These are phyloP conservation scores for Oryza nivara DNA, from an alignment of 176 grass and related monocot genomes.

Conservation along the genomic window DNA sequence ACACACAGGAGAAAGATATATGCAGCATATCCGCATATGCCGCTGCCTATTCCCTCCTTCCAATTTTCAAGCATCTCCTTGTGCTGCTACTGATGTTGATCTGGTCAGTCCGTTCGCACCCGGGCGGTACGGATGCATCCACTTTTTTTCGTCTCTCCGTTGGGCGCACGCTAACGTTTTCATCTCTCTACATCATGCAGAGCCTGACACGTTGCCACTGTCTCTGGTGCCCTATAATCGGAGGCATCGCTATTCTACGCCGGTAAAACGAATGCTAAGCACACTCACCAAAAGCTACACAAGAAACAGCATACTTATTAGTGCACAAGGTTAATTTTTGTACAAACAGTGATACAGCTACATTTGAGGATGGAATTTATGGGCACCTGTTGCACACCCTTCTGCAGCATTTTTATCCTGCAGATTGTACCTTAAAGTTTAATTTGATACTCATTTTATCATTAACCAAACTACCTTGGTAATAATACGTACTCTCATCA, in stretches of 20 bases:
- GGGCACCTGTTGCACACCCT: no score
- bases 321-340: not conserved
- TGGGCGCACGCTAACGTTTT: slow-evolving; percentile 30
- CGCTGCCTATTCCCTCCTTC: not conserved
- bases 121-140: not conserved
- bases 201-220: slow-evolving; percentile 57
- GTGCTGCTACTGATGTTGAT: not conserved
- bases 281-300: slow-evolving; percentile 26
- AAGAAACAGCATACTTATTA: not conserved
- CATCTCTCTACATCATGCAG: not conserved
- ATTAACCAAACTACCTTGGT: no score
- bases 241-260: not conserved
- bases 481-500: no score
- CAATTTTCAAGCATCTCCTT: no score
- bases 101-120: slow-evolving; percentile 18
- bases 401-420: no score
- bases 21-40: not conserved
- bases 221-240: slow-evolving; percentile 17
- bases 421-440: no score
- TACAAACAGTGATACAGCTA: no score
- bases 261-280: not conserved
- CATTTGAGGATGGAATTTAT: no score
- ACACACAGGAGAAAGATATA: no score
- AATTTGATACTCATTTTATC: no score
- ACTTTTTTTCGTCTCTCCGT: not conserved